Evolutionary conservation across 2,329 filamentous ascomycete genomes (phyloP), one percentile per base, ranked within the genome.

Genomic region (Pseudocercospora cruenta): DNA sequence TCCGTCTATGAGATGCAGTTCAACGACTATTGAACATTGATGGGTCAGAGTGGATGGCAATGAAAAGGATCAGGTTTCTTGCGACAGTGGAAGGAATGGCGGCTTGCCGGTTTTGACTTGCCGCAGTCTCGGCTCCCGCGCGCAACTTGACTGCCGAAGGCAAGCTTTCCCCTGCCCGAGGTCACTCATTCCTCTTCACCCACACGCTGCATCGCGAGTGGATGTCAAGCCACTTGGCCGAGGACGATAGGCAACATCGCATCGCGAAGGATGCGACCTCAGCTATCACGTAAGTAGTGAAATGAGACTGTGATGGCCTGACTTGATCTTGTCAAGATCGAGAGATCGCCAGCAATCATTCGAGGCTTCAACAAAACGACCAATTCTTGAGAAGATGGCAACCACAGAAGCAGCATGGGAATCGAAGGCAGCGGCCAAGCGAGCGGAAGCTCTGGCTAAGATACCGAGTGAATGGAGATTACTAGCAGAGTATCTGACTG

Each of bases 401-500:
- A 53, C 22, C 49, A 28, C 12, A 6, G 24, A 22, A 24, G 49
- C 24, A 26, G 7, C 22, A 22, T 53, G 24, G 60, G 51, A 69
- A 33, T 31, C 39, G 21, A 67, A 57, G 55, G 64, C 67, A 19
- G 62, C 62, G 8, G 47, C 62, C 22, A 67, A 67, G 36, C 63
- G 65, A 19, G 65, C 55, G 55, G 63, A 49, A 21, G 53, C 59
- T 10, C 51, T 62, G 10, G 60, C 67, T n/a, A 64, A 64, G 21
- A 69, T 69, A n/a, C 67, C 67, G 0, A n/a, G 28, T 28, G 62
- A 58, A 49, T 67, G 67, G 65, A 49, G 54, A 6, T 57, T 69
- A 1, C 73, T 51, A 73, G 36, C 54, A 33, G 62, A 67, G 28
- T 66, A 49, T n/a, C 26, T 63, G 6, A 59, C 65, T 3, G 59